phyloP scores from a whole-genome alignment of 164 flowering plant genomes.

The Saururus chinensis region DNA sequence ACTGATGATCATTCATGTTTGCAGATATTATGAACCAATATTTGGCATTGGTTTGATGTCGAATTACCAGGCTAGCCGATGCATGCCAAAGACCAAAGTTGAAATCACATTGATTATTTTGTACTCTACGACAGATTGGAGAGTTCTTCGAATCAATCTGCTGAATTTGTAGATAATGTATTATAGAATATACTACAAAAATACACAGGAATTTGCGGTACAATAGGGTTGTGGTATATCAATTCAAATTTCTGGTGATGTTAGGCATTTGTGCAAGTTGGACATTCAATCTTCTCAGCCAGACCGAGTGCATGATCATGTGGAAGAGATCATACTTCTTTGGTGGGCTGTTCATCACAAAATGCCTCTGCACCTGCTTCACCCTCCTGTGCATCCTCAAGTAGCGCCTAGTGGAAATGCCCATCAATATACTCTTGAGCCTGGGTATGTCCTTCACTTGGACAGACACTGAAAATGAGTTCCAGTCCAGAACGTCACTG shows the following conservation, averaged over 20 bases:
- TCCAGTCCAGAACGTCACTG: slow-evolving; percentile 14
- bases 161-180: no score
- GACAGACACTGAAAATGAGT: slow-evolving; percentile 8
- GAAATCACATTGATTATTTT: no score
- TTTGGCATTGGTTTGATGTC: no score
- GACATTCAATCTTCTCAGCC: slow-evolving; percentile 12
- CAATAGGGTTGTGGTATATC: neutral
- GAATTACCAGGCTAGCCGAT: no score
- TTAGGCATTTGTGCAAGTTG: neutral
- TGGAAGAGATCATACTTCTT: slow-evolving; percentile 13
- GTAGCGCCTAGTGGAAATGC: slow-evolving; percentile 9
- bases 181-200: no score
- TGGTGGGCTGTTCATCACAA: slow-evolving; percentile 10
- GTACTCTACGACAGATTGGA: no score
- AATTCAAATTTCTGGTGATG: neutral
- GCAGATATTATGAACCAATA: no score
- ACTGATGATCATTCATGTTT: no score
- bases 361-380: slow-evolving; percentile 14
- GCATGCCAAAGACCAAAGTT: no score
- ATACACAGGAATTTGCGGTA: no score
- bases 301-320: slow-evolving; percentile 13
- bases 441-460: slow-evolving; percentile 7
- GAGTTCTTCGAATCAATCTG: no score
- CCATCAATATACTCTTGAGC: slow-evolving; percentile 12
- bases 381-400: slow-evolving; percentile 10